Base-by-base conservation (phyloP, 139 green algal genomes). In the Coelastrella sp. region DNA sequence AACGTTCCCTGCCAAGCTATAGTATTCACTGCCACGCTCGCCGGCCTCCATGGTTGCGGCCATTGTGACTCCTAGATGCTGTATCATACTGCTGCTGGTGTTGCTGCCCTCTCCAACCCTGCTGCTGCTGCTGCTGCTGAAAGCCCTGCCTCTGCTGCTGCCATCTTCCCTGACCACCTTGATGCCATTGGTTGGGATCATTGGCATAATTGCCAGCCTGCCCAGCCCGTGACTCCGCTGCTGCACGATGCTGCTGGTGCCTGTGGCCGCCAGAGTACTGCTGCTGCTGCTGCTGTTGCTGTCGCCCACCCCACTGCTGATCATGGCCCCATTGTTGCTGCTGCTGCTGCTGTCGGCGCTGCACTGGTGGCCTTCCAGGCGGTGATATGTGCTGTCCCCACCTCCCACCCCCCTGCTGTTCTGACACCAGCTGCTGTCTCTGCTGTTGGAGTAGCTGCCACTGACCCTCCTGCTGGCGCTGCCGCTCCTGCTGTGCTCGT, bases 31-130 rank as follows among this genome's bases (percentile, higher is more conserved):
- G n/a, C n/a, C n/a, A n/a, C n/a, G n/a, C n/a, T n/a, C n/a, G n/a
- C n/a, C n/a, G n/a, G n/a, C n/a, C n/a, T n/a, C n/a, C n/a, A n/a
- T n/a, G n/a, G n/a, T n/a, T n/a, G n/a, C n/a, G n/a, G n/a, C n/a
- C n/a, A n/a, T n/a, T n/a, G n/a, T n/a, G n/a, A n/a, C n/a, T n/a
- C n/a, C n/a, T n/a, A n/a, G n/a, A n/a, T n/a, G n/a, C n/a, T n/a
- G n/a, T n/a, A n/a, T 79, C 72, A 43, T 41, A 15, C 25, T 79
- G 72, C 72, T 79, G 67, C 15, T 57, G 67, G 37, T 60, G 73
- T 48, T 81, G 73, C 48, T 81, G 68, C 38, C 41, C 69, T 30
- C 25, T 25, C 25, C 25, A 63, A 21, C 69, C 40, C 0, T 27
- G 43, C 27, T 80, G 30, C 48, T 66, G 72, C 48, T 82, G 75